Conservation (phyloP, 148 eudicot genomes). For the Silene uniflora region DNA sequence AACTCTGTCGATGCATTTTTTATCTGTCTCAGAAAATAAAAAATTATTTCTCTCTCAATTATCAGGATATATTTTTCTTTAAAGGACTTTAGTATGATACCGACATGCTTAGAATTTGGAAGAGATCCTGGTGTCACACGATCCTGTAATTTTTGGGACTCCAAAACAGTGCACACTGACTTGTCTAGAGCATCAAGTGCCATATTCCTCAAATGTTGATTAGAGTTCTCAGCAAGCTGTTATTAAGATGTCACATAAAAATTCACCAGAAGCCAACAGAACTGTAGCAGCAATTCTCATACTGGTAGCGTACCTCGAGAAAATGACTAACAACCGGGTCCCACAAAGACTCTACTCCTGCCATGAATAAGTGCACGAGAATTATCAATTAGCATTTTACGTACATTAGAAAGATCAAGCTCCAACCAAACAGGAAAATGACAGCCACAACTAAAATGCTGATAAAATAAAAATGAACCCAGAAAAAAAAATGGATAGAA, state of each 20-base stretch:
- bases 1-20: conserved; percentile 31
- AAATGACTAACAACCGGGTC: conserved; percentile 79
- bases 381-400: conserved; percentile 8
- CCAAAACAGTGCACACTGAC: conserved; percentile 89
- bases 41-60: conserved; percentile 6
- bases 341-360: conserved; percentile 98
- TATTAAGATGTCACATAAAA: conserved; percentile 18
- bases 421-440: neutral
- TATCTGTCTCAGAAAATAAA: conserved; percentile 31
- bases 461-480: neutral
- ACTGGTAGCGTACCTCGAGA: conserved; percentile 56
- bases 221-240: conserved; percentile 85
- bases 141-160: conserved; percentile 74
- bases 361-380: conserved; percentile 4
- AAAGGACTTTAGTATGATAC: conserved; percentile 7
- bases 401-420: neutral
- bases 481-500: neutral
- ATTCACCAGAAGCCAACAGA: conserved; percentile 7
- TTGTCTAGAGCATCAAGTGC: conserved; percentile 91
- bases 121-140: conserved; percentile 33
- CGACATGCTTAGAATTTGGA: conserved; percentile 45
- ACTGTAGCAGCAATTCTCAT: conserved; percentile 4
- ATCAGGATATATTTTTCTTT: conserved; percentile 5
- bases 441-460: neutral
- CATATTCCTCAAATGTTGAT: conserved; percentile 60